Evolutionary conservation across 768 basidiomycete genomes (phyloP).

Genomic region (Pleurotus ostreatus): DNA sequence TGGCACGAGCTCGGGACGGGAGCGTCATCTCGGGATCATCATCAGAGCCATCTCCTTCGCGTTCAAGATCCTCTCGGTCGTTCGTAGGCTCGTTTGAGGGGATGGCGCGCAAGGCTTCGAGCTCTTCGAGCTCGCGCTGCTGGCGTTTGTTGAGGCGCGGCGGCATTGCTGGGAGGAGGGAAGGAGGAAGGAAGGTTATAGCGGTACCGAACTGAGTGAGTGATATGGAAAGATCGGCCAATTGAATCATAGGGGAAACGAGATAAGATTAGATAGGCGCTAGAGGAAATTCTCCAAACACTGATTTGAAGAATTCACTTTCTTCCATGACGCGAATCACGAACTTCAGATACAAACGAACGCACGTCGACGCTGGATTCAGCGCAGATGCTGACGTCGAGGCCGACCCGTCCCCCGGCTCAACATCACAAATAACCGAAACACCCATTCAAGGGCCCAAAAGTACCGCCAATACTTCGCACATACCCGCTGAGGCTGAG

Average conservation of each 20-base stretch:
- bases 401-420: neutral
- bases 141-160: constrained; percentile 81
- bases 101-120: constrained; percentile 45
- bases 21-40: too few species aligned
- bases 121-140: constrained; percentile 81
- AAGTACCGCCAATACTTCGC: too few species aligned
- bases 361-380: constrained; percentile 64
- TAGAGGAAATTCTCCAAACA: too few species aligned
- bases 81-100: constrained; percentile 31
- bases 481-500: too few species aligned
- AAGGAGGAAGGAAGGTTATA: too few species aligned
- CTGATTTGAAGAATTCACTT: neutral
- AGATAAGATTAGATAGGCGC: too few species aligned
- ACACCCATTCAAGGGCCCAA: neutral
- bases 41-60: too few species aligned
- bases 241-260: too few species aligned
- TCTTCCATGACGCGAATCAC: constrained; percentile 70
- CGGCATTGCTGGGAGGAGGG: constrained; percentile 40
- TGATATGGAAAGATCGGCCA: too few species aligned
- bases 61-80: constrained; percentile 19
- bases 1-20: constrained; percentile 1
- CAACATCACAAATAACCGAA: constrained; percentile 5
- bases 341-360: constrained; percentile 70
- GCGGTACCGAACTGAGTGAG: too few species aligned
- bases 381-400: constrained; percentile 15